These are phyloP conservation scores for Zea luxurians DNA, from an alignment of 176 grass and related monocot species.

Conservation along the genomic window DNA sequence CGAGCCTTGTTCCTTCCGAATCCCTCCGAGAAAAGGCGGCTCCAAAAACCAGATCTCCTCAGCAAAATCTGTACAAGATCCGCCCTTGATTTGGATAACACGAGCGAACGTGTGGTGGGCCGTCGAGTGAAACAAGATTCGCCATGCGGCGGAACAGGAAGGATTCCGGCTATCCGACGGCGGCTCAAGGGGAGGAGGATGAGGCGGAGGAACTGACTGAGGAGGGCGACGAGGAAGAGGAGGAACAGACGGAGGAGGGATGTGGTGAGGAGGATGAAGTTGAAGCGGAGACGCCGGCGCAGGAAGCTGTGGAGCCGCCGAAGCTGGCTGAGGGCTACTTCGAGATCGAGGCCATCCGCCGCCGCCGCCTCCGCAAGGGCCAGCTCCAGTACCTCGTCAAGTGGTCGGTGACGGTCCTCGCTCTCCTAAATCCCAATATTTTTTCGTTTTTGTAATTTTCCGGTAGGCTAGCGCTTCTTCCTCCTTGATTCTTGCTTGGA, in stretches of 20 bases:
- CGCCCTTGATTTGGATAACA: not conserved
- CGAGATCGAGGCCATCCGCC: constrained; percentile 85
- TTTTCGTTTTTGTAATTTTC: not conserved
- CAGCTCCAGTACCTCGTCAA: constrained; percentile 89
- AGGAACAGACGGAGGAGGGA: constrained; percentile 33
- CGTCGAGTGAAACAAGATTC: not conserved
- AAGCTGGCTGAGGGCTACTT: constrained; percentile 78
- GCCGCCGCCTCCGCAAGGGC: constrained; percentile 60
- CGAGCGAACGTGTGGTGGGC: not conserved
- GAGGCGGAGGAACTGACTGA: not conserved
- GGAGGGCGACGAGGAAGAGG: not conserved
- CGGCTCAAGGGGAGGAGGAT: constrained; percentile 7
- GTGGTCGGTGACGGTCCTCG: constrained; percentile 65
- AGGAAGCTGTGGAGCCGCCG: constrained; percentile 25
- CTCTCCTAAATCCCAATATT: not conserved
- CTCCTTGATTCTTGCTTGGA: constrained; percentile 24
- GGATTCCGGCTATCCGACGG: constrained; percentile 26
- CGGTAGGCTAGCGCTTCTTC: not conserved
- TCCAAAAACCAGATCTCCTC: not conserved
- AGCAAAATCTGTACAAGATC: constrained; percentile 43
- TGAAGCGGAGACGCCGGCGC: constrained; percentile 1
- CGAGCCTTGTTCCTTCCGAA: not conserved
- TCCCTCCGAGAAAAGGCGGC: constrained; percentile 17
- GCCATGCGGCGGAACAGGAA: constrained; percentile 40
- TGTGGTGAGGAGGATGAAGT: not conserved